Conservation (phyloP, 176 grass and related monocot genomes). For the Hsuehochloa calcarea region DNA sequence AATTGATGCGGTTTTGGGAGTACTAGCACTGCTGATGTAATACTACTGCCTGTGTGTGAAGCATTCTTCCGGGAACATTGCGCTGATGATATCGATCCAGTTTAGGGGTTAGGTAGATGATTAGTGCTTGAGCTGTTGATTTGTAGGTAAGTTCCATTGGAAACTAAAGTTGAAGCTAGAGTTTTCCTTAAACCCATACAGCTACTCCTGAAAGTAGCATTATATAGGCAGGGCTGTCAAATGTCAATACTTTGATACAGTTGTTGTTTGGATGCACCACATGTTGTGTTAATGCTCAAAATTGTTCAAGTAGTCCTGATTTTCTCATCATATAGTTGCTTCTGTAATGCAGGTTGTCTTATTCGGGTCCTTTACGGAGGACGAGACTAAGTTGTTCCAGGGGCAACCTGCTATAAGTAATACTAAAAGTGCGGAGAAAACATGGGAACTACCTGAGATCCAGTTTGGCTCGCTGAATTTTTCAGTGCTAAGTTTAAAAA, state of each 20-base stretch:
- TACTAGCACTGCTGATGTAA: background rate
- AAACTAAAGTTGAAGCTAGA: background rate
- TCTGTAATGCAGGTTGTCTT: conserved; percentile 51
- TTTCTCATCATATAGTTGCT: conserved; percentile 17
- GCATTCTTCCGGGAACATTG: background rate
- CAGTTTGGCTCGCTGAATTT: conserved; percentile 80
- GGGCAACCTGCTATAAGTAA: conserved; percentile 20
- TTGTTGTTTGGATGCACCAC: background rate
- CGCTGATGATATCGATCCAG: background rate
- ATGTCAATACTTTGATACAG: background rate
- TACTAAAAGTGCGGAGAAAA: conserved; percentile 24
- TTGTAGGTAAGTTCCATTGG: background rate
- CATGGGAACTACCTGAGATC: conserved; percentile 44
- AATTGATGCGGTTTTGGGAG: conserved; percentile 32
- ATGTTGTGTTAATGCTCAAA: background rate
- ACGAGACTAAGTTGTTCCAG: conserved; percentile 59
- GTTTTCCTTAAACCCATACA: background rate
- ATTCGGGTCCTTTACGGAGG: conserved; percentile 87
- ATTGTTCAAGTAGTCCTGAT: background rate
- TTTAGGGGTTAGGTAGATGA: background rate
- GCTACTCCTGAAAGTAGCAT: background rate
- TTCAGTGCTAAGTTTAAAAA: conserved; percentile 41
- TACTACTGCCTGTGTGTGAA: background rate
- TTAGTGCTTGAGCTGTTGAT: background rate
- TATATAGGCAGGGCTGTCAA: background rate